Conservation (phyloP, 2,329 filamentous ascomycete genomes). For the Incumbomyces lentus region DNA sequence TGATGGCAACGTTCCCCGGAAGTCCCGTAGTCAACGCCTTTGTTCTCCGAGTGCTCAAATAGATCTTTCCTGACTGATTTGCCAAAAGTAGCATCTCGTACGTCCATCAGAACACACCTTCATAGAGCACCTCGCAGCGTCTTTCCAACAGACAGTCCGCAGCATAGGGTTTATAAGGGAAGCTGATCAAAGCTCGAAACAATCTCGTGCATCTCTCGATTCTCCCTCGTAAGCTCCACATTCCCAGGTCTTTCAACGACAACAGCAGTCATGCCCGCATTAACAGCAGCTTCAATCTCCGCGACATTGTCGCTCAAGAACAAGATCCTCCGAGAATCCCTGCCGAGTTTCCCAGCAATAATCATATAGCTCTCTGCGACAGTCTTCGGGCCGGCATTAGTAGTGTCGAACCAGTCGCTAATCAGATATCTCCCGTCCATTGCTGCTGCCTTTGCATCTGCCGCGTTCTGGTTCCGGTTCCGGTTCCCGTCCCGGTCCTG, state of each 20-base stretch:
- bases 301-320: conserved; percentile 18
- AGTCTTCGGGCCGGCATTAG: conserved; percentile 16
- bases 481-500: too few species aligned
- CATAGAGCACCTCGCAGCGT: not conserved
- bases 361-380: conserved; percentile 12
- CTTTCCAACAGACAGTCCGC: not conserved
- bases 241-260: conserved; percentile 17
- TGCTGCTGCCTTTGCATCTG: not conserved
- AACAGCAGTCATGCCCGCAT: conserved; percentile 11
- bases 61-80: too few species aligned
- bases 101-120: too few species aligned
- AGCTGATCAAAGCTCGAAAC: conserved; percentile 14
- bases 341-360: conserved; percentile 11
- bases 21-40: too few species aligned
- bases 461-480: conserved; percentile 2
- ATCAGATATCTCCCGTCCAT: conserved; percentile 6
- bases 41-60: too few species aligned
- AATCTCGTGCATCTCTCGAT: conserved; percentile 9
- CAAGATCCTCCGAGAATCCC: conserved; percentile 8
- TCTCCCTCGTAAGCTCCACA: conserved; percentile 8
- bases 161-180: conserved; percentile 3
- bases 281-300: conserved; percentile 13
- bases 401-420: conserved; percentile 15
- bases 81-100: too few species aligned
- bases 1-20: too few species aligned